Evolutionary conservation across 1,139 yeast species (phyloP), one percentile per base, ranked within the genome.

Genomic region (Geotrichum bryndzae): DNA sequence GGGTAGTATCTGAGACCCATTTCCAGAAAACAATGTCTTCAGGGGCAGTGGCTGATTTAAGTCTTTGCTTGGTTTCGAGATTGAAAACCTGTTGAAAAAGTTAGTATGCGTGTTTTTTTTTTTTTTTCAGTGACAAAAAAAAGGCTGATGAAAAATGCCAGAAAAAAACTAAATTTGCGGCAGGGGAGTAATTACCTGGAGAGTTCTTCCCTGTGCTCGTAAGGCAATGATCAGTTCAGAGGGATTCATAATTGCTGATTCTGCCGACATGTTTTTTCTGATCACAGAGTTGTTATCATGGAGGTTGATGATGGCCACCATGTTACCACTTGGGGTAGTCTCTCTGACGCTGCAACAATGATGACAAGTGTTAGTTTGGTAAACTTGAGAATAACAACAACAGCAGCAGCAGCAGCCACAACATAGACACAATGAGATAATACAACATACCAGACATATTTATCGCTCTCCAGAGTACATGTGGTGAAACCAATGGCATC

Each of bases 201-300:
- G 83, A 54, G 97, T 91, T 61, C 97, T 90, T 67, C 97, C 97
- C 72, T 92, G 95, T 56, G 99, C 98, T 73, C 98, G 84, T 67
- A 95, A 84, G 27, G 97, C 91, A 69, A 95, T 92, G 67, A 94
- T 92, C 76, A 86, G 84, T 75, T 90, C 87, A 35, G 79, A 74
- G 22, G 99, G 98, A 75, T 92, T 96, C 96, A 95, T 87, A 73
- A 95, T 94, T 59, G 97, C 98, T 67, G 92, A 89, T 77, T 95
- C 99, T 57, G 99, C 99, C 62, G 90, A 84, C 97, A 95, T 95
- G 75, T 89, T 88, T 78, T 95, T 92, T 72, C 96, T 85, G 54
- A 84, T 81, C 68, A 90, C 86, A 69, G 85, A 83, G 73, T 85
- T 84, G 78, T 85, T 86, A 73, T 90, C 86, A 67, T 84, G 81